Evolutionary conservation across 202 grass and related monocot species (phyloP).

Genomic region (Digitaria exilis): DNA sequence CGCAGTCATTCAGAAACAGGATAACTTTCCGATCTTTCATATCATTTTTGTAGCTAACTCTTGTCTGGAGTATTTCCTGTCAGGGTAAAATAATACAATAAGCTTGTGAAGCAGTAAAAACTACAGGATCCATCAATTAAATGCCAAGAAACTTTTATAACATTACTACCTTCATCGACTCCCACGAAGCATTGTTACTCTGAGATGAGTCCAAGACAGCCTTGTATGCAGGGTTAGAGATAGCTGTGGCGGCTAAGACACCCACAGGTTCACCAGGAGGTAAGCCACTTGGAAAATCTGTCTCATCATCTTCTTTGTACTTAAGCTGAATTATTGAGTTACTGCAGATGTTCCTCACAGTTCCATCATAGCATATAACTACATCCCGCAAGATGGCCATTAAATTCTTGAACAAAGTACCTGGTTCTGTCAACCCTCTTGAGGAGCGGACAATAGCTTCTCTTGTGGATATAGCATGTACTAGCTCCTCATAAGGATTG

Average conservation of each 20-base stretch:
- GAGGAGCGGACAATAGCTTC: conserved; percentile 92
- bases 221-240: conserved; percentile 91
- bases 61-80: conserved; percentile 84
- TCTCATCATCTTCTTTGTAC: conserved; percentile 51
- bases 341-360: conserved; percentile 83
- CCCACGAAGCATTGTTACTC: conserved; percentile 98
- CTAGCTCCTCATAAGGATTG: conserved; percentile 77
- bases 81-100: conserved; percentile 34
- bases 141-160: conserved; percentile 26
- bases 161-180: conserved; percentile 78
- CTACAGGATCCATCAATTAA: conserved; percentile 17
- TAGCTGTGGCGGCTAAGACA: conserved; percentile 95
- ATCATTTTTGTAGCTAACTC: conserved; percentile 59
- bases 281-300: conserved; percentile 44
- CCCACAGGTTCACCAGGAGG: conserved; percentile 93
- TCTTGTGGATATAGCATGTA: conserved; percentile 85
- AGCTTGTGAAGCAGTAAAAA: conserved; percentile 26
- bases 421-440: conserved; percentile 89
- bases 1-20: conserved; percentile 88
- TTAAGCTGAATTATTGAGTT: conserved; percentile 84
- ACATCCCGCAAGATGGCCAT: conserved; percentile 94
- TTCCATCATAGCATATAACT: conserved; percentile 90
- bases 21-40: conserved; percentile 72
- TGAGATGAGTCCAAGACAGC: conserved; percentile 89
- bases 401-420: conserved; percentile 90